Conservation (phyloP, 306 rosid genomes). For the Fragaria vesca region DNA sequence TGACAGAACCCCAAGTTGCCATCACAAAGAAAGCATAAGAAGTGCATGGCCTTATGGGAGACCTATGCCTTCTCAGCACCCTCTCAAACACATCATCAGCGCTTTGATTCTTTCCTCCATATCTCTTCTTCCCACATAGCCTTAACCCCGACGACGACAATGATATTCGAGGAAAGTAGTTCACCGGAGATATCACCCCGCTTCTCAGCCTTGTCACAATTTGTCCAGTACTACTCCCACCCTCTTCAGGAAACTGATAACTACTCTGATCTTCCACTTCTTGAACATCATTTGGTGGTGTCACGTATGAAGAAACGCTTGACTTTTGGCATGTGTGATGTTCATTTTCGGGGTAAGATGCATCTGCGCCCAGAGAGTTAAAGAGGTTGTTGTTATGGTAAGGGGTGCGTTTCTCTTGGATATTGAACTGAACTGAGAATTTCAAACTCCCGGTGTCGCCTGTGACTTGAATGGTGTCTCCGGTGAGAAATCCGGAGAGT, state of each 20-base stretch:
- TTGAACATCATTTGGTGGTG: conserved; percentile 22
- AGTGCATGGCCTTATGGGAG: conserved; percentile 24
- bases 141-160: not conserved
- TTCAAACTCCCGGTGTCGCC: conserved; percentile 24
- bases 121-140: not conserved
- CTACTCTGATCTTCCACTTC: not conserved
- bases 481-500: conserved; percentile 31
- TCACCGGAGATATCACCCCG: conserved; percentile 25
- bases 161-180: conserved; percentile 12
- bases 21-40: conserved; percentile 30
- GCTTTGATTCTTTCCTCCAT: conserved; percentile 1
- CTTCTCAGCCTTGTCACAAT: conserved; percentile 28
- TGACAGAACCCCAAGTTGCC: conserved; percentile 19
- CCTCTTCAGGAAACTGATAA: not conserved
- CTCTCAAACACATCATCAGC: conserved; percentile 27
- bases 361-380: conserved; percentile 7
- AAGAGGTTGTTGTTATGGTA: conserved; percentile 2
- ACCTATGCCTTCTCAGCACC: conserved; percentile 25
- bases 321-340: not conserved
- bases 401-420: conserved; percentile 12
- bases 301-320: conserved; percentile 14
- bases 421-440: conserved; percentile 24
- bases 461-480: conserved; percentile 29
- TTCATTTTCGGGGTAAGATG: not conserved
- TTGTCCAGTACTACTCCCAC: not conserved